Base-by-base conservation (phyloP, 306 rosid genomes). In the Rosa chinensis region DNA sequence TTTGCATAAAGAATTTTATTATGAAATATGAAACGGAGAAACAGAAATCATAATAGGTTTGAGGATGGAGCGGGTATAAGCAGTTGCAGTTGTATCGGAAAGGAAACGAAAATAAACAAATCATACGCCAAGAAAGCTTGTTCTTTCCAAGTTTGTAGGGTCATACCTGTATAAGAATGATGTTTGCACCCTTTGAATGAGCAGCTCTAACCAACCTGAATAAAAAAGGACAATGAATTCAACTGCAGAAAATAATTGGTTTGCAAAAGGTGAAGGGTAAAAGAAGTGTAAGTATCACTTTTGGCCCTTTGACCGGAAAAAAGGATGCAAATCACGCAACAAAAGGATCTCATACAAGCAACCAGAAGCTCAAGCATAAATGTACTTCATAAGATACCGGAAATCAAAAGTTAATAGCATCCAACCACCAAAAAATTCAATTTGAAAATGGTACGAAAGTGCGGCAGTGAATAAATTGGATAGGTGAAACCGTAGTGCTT, bases 191-290 rank as follows among this genome's bases (percentile, higher is more conserved):
- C 75, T 82, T 84, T 25, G 85, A 83, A 85, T 95, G 97, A 71
- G 97, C 98, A 78, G 82, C 92, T 92, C 98, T 86, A 80, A 95
- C 91, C 53, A 92, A 84, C 87, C 99, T 95, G 94, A 79, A 86
- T 3, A 78, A 66, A 42, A 58, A 58, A 67, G 53, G 23, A 45
- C 0, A 67, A 74, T 69, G 48, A 64, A 17, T 14, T 52, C 44
- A 28, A 70, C 66, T 55, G 16, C 21, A 70, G 35, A 50, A 23
- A 11, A 52, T 58, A 21, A 67, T 6, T 50, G 47, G 8, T 35
- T 25, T 53, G 23, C 12, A 68, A 39, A 18, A 40, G 62, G 47
- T 10, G 62, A 78, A 53, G 56, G 10, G 25, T 49, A 39, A 39
- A 55, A 45, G 44, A 43, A 45, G 71, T 5, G 42, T 43, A 49